These are phyloP conservation scores for Hyparrhenia diplandra DNA, from an alignment of 176 grass and related monocot species.

Conservation along the genomic window DNA sequence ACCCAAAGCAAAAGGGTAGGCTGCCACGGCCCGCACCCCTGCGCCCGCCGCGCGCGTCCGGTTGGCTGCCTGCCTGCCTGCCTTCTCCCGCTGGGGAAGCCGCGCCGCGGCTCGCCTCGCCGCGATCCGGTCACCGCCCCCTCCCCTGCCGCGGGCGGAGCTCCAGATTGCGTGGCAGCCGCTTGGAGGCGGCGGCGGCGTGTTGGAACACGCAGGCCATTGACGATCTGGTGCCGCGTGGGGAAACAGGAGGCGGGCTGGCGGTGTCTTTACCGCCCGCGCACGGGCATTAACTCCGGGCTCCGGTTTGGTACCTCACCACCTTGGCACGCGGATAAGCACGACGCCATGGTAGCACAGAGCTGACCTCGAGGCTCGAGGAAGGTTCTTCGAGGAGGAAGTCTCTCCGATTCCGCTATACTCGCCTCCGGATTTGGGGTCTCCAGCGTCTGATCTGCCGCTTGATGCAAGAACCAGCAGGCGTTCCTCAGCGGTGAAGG, in stretches of 20 bases:
- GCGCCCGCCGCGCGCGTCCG: constrained; percentile 25
- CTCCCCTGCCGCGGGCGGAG: not conserved
- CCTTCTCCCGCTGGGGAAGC: constrained; percentile 2
- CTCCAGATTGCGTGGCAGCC: not conserved
- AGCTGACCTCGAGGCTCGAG: constrained; percentile 28
- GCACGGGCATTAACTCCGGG: constrained; percentile 35
- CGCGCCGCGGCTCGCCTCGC: constrained; percentile 4
- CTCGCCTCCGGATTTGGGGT: not conserved
- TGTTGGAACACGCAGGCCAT: not conserved
- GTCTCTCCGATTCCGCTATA: not conserved
- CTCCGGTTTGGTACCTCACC: not conserved
- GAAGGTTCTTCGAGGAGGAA: constrained; percentile 27
- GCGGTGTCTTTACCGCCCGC: constrained; percentile 14
- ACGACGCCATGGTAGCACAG: constrained; percentile 33
- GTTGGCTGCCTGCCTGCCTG: not conserved
- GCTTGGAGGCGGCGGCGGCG: not conserved
- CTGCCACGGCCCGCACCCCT: constrained; percentile 12
- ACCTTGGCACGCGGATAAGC: constrained; percentile 32
- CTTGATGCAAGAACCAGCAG: constrained; percentile 22
- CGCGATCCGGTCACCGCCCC: constrained; percentile 27
- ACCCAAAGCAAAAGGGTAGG: not conserved
- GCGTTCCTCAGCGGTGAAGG: constrained; percentile 7
- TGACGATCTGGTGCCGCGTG: constrained; percentile 13
- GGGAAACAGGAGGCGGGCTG: not conserved
- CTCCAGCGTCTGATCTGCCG: constrained; percentile 6